Percentiles rank a stretch among this genome's conserved stretches.
Evolutionary conservation across 176 grass and related monocot species (phyloP).

Genomic region (Microstegium vimineum): DNA sequence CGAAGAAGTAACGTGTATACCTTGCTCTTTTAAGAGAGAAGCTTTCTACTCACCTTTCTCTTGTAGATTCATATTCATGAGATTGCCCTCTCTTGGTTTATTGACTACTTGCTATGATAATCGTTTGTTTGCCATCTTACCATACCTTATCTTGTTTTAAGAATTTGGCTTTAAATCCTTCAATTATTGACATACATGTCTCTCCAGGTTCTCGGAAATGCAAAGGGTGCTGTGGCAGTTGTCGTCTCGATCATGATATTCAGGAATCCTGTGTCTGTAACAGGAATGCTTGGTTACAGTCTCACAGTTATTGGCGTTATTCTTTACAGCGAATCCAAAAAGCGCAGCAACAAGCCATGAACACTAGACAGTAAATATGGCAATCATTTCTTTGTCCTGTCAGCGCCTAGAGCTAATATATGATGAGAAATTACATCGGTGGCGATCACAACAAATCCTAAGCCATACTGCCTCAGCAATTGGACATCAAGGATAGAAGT

Average conservation of each 20-base stretch:
- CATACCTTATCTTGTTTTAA: neutral
- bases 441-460: constrained; percentile 27
- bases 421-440: constrained; percentile 20
- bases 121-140: neutral
- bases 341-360: constrained; percentile 45
- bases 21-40: neutral
- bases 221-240: constrained; percentile 81
- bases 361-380: constrained; percentile 43
- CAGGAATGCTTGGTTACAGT: constrained; percentile 74
- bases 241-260: constrained; percentile 80
- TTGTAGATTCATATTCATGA: neutral
- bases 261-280: constrained; percentile 74
- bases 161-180: neutral
- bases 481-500: constrained; percentile 32
- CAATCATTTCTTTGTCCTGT: constrained; percentile 24
- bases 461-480: constrained; percentile 9
- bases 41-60: neutral
- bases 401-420: constrained; percentile 38
- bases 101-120: neutral
- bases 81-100: constrained; percentile 6
- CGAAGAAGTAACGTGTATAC: neutral
- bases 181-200: neutral
- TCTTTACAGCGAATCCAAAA: constrained; percentile 90
- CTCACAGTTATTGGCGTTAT: constrained; percentile 72
- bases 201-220: constrained; percentile 77